Evolutionary conservation across 202 grass and related monocot genomes (phyloP), one percentile per base, ranked within the genome.

Genomic region (Schoenoplectus triqueter): DNA sequence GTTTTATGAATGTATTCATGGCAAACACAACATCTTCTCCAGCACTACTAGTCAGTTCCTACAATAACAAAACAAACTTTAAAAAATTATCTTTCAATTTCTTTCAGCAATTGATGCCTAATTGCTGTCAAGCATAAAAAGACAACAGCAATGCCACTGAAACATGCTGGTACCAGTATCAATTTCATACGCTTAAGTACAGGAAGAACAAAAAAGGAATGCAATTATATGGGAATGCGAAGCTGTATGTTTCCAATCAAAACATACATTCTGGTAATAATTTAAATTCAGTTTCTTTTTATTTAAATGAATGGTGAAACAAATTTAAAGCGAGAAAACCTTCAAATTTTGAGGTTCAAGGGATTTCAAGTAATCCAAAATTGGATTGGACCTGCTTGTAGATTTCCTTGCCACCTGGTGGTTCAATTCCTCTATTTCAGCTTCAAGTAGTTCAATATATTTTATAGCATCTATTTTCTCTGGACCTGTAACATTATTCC

Each of bases 331-430:
- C 8, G 57, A 83, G 52, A 88, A 49, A 91, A 92, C 95, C 92
- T 97, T 94, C 22, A 97, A 72, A 90, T 97, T 97, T 67, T 95
- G 92, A 88, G 95, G 95, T 81, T 97, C 95, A 67, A 97, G 83
- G 61, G 89, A 90, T 86, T 90, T 94, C 56, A 97, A 66, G 78
- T 93, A 95, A 71, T 97, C 92, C 90, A 97, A 75, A 70, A 97
- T 89, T 42, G 91, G 92, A 83, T 97, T 97, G 49, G 89, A 86
- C 84, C 95, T 91, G 54, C 89, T 90, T 81, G 69, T 51, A 42
- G 91, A 89, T 85, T 86, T 93, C 68, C 83, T 89, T 81, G 85
- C 80, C 42, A 97, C 86, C 80, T 97, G 95, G 31, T 71, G 84
- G 70, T 85, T 94, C 83, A 97, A 68, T 63, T 97, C 95, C 67